A percentile compares a stretch with the other conserved stretches of the same genome.
Conservation (phyloP, 352 stramenopile genomes). For the Pythium grandisporangium region DNA sequence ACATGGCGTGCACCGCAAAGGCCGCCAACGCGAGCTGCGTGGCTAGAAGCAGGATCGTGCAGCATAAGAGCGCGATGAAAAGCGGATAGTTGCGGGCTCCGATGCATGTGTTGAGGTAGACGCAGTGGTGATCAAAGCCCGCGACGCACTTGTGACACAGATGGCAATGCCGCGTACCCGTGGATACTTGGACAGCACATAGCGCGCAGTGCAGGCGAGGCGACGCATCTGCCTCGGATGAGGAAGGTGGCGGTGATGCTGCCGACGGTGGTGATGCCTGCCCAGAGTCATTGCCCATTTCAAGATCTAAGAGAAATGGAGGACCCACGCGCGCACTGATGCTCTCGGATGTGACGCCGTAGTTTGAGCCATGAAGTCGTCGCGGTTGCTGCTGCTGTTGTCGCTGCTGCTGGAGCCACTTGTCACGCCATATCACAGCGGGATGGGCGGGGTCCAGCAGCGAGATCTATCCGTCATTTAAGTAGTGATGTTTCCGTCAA, state of each 20-base stretch:
- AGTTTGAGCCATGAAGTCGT: too few relatives aligned
- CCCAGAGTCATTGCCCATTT: too few relatives aligned
- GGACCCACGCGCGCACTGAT: too few relatives aligned
- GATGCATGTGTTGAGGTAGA: constrained; percentile 93
- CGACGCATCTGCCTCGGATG: constrained; percentile 12
- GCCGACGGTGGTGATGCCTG: not conserved
- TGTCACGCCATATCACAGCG: constrained; percentile 9
- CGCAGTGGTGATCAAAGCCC: constrained; percentile 94
- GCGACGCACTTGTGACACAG: constrained; percentile 92
- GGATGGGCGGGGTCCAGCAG: constrained; percentile 30
- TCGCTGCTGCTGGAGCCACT: constrained; percentile 1
- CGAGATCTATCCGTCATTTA: constrained; percentile 41
- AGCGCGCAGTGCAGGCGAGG: constrained; percentile 19
- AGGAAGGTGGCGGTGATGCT: not conserved
- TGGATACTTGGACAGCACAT: constrained; percentile 31
- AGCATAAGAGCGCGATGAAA: constrained; percentile 49
- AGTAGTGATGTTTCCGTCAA: too few relatives aligned
- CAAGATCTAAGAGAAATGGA: too few relatives aligned
- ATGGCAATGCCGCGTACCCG: constrained; percentile 76
- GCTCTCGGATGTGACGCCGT: too few relatives aligned
- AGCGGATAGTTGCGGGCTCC: constrained; percentile 60
- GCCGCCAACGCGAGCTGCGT: constrained; percentile 41
- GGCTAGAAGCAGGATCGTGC: constrained; percentile 36
- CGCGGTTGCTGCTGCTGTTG: not conserved
- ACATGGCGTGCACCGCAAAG: constrained; percentile 25